Evolutionary conservation across 306 rosid genomes (phyloP), one percentile per base, ranked within the genome.

Genomic region (Trifolium pratense): DNA sequence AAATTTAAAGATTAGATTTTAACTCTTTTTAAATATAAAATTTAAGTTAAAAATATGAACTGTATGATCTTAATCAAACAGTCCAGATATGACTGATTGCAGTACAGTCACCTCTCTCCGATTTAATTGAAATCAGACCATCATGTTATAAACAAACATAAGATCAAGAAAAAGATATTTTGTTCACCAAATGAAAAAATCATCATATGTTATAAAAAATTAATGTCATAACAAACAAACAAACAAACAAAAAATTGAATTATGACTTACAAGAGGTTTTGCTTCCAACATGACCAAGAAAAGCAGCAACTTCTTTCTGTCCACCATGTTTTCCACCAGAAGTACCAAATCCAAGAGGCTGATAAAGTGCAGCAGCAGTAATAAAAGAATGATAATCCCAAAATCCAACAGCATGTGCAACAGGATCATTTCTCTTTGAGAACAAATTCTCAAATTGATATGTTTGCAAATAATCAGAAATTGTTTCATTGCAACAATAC

Each of bases 391-490:
- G 82, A 68, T 75, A 94, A 39, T 94, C 99, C 99, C 99, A 94
- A 82, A 91, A 94, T 0, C 91, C 99, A 57, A 71, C 91, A 23
- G 99, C 99, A 55, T 94, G 96, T 0, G 97, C 99, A 62, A 79
- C 83, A 6, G 99, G 99, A 0, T 86, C 9, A 60, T 90, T 94
- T 10, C 99, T 74, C 58, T 94, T 94, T 0, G 88, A 5, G 81
- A 94, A 94, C 17, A 91, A 87, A 29, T 94, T 82, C 90, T 94
- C 99, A 66, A 94, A 94, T 69, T 94, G 99, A 73, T 91, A 94
- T 0, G 84, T 77, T 68, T 89, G 52, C 40, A 94, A 91, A 72
- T 26, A 77, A 11, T 94, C 96, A 8, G 96, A 69, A 12, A 94
- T 88, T 4, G 99, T 94, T 14, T 88, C 88, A 71, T 94, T 94